phyloP scores from a whole-genome alignment of 2,329 filamentous ascomycete genomes.

The Sclerotinia nivalis region DNA sequence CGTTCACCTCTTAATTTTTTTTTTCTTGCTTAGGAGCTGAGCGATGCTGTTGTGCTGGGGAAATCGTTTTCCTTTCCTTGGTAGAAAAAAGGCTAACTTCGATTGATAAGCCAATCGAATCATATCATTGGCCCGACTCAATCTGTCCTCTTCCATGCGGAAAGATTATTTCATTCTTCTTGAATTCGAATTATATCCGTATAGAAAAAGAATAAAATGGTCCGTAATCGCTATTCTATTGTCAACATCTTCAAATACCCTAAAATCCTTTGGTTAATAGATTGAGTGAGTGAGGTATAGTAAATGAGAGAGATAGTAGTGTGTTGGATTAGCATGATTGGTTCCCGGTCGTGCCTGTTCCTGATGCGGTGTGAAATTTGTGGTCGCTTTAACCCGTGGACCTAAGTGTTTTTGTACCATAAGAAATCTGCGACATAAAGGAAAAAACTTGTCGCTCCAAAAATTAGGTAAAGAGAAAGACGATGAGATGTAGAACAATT shows the following conservation, averaged over 20 bases:
- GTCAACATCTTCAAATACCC: neutral
- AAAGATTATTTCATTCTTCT: neutral
- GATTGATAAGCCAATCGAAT: slow-evolving; percentile 21
- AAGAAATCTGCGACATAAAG: neutral
- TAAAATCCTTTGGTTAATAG: slow-evolving; percentile 1
- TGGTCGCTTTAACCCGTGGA: slow-evolving; percentile 16
- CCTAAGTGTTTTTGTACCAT: neutral
- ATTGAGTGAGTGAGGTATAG: slow-evolving; percentile 7
- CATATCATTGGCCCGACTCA: neutral
- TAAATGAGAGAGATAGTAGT: slow-evolving; percentile 4
- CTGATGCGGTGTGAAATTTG: slow-evolving; percentile 17
- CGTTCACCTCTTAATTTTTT: neutral
- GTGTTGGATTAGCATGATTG: slow-evolving; percentile 21
- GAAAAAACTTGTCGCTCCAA: neutral
- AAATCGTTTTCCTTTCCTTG: slow-evolving; percentile 8
- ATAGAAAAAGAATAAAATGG: neutral
- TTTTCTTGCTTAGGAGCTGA: neutral
- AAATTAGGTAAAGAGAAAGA: neutral
- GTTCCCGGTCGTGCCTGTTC: slow-evolving; percentile 10
- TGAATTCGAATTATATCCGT: neutral
- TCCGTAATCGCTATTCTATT: neutral
- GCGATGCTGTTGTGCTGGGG: neutral
- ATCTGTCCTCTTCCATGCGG: neutral
- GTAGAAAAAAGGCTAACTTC: slow-evolving; percentile 5
- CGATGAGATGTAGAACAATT: neutral